Evolutionary conservation across 208 protist genomes (phyloP), one percentile per base, ranked within the genome.

Genomic region (Naegleria fowleri): DNA sequence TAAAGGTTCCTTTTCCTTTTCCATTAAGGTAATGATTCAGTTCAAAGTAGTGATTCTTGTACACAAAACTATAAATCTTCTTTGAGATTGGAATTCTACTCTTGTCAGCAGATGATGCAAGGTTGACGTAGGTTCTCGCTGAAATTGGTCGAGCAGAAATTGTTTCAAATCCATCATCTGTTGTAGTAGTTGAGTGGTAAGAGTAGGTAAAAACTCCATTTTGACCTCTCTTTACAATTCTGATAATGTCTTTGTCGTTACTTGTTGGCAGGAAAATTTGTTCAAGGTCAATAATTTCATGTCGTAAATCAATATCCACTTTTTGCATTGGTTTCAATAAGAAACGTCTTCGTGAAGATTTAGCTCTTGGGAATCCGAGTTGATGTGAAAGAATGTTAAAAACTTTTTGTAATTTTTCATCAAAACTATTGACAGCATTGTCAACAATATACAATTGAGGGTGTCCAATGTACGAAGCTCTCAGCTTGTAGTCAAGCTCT

Each of bases 401-500:
- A 25, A 91, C 93, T 76, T 93, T 92, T 75, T 93, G 67, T 51
- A 96, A 48, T 83, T 96, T 96, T 1, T 43, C 51, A 40, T 95
- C 92, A 91, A 96, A 95, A 48, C 89, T 58, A 0, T 79, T 79
- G 6, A 89, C 93, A 29, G 38, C 36, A 92, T 95, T 95, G 87
- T 95, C 93, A 52, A 95, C 90, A 43, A 95, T 92, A 75, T 67
- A 84, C 29, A 94, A 75, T 29, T 94, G 75, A 41, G 92, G 91
- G 83, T 95, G 94, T 19, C 93, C 93, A 33, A 91, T 83, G 92
- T 93, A 86, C 5, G 91, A 91, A 48, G 93, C 91, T 58, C 91
- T 91, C 76, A 97, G 93, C 88, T 96, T 97, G 55, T 93, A 90
- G 91, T 98, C 97, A 7, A 96, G 93, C 39, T 91, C 94, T 41